These are phyloP conservation scores for Gardenia jasminoides DNA, from an alignment of 257 asterid genomes.

Conservation along the genomic window DNA sequence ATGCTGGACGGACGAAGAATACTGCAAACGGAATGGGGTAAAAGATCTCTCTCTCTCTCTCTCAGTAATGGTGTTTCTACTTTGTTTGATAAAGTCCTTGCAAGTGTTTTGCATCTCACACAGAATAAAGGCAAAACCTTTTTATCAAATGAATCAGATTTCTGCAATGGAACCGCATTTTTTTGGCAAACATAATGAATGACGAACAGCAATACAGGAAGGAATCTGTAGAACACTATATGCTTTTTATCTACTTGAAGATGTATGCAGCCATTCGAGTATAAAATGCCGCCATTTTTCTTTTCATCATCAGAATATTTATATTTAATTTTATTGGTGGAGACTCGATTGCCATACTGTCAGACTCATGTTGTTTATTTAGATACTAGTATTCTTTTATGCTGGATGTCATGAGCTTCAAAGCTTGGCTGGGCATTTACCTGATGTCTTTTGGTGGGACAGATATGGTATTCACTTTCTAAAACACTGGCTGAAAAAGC, in stretches of 20 bases:
- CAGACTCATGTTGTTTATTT: too few relatives aligned
- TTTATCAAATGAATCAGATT: not conserved
- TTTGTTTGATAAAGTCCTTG: too few relatives aligned
- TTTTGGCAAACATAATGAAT: not conserved
- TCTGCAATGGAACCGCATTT: not conserved
- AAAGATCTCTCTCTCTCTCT: not conserved
- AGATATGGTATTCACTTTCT: slow-evolving; percentile 92
- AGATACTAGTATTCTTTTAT: not conserved
- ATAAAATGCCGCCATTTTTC: not conserved
- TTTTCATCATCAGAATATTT: not conserved
- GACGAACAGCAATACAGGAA: too few relatives aligned
- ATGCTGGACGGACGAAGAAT: slow-evolving; percentile 88
- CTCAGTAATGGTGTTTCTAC: too few relatives aligned
- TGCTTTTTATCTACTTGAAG: not conserved
- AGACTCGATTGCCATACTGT: too few relatives aligned
- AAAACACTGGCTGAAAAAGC: slow-evolving; percentile 86
- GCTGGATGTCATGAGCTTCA: not conserved
- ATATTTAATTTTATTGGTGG: too few relatives aligned
- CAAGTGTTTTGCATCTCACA: not conserved
- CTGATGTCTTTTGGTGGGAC: slow-evolving; percentile 19
- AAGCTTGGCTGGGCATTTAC: slow-evolving; percentile 6
- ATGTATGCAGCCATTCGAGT: not conserved
- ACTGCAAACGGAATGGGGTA: slow-evolving; percentile 80
- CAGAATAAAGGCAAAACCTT: not conserved
- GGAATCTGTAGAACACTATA: not conserved